These are phyloP conservation scores for Craterostigma plantagineum DNA, from an alignment of 257 asterid genomes.

Conservation along the genomic window DNA sequence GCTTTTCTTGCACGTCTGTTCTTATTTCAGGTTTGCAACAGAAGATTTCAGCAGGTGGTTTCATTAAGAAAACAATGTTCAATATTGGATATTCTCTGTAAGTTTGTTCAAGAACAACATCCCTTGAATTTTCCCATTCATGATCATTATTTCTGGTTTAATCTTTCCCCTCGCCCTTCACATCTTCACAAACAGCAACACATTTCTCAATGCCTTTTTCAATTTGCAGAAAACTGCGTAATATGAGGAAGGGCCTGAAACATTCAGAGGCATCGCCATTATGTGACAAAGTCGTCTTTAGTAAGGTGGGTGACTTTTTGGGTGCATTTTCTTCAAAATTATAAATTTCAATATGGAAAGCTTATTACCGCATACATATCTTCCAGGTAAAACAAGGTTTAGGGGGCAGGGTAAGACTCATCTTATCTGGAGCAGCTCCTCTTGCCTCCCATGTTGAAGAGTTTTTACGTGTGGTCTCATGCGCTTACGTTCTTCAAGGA, in stretches of 20 bases:
- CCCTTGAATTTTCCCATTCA: no score
- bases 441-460: constrained; percentile 90
- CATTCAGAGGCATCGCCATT: constrained; percentile 55
- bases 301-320: constrained; percentile 35
- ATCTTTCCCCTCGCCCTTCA: no score
- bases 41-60: constrained; percentile 73
- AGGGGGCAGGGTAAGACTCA: constrained; percentile 78
- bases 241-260: constrained; percentile 54
- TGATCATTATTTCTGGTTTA: no score
- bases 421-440: constrained; percentile 97
- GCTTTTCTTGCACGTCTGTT: constrained; percentile 7
- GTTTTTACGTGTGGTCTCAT: constrained; percentile 66
- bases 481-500: constrained; percentile 87
- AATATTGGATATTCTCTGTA: constrained; percentile 68
- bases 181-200: no score
- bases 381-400: constrained; percentile 78
- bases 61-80: constrained; percentile 49
- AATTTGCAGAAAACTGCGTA: constrained; percentile 45
- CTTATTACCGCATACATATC: constrained; percentile 7
- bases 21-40: constrained; percentile 62
- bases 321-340: constrained; percentile 6
- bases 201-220: no score
- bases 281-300: constrained; percentile 75
- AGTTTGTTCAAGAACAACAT: constrained; percentile 20
- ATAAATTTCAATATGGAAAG: constrained; percentile 8